Conservation (phyloP, 768 basidiomycete species). For the Boletus coccyginus region DNA sequence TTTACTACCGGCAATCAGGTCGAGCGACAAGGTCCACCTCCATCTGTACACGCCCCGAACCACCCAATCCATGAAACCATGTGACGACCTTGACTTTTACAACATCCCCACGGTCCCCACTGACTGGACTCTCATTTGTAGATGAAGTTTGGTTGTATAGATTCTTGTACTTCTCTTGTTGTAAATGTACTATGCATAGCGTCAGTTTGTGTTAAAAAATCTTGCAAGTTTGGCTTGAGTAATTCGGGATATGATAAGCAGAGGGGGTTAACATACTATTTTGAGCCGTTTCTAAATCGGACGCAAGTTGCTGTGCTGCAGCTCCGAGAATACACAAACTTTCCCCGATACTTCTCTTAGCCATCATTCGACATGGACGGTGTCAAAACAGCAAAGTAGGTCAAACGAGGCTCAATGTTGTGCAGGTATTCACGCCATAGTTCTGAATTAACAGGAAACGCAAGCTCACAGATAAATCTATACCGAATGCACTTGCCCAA, state of each 20-base stretch:
- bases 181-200: not conserved
- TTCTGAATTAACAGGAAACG: slow-evolving; percentile 49
- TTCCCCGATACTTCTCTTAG: not conserved
- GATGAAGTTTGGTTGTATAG: not conserved
- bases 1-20: slow-evolving; percentile 36
- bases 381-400: slow-evolving; percentile 36
- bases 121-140: not conserved
- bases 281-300: not conserved
- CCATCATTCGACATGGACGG: slow-evolving; percentile 22
- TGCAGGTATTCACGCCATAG: not conserved
- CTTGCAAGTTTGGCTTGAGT: no score
- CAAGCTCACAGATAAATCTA: slow-evolving; percentile 74
- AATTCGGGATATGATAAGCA: no score
- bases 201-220: not conserved
- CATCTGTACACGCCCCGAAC: slow-evolving; percentile 43
- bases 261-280: slow-evolving; percentile 8
- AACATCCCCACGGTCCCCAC: not conserved
- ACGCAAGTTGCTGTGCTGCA: not conserved
- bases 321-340: not conserved
- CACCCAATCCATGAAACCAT: slow-evolving; percentile 31
- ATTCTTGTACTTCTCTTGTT: not conserved
- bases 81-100: slow-evolving; percentile 32
- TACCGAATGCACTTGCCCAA: slow-evolving; percentile 75
- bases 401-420: not conserved
- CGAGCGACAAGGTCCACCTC: slow-evolving; percentile 33